phyloP scores from a whole-genome alignment of 371 early-diverging fungal species.

The Catenaria anguillulae region DNA sequence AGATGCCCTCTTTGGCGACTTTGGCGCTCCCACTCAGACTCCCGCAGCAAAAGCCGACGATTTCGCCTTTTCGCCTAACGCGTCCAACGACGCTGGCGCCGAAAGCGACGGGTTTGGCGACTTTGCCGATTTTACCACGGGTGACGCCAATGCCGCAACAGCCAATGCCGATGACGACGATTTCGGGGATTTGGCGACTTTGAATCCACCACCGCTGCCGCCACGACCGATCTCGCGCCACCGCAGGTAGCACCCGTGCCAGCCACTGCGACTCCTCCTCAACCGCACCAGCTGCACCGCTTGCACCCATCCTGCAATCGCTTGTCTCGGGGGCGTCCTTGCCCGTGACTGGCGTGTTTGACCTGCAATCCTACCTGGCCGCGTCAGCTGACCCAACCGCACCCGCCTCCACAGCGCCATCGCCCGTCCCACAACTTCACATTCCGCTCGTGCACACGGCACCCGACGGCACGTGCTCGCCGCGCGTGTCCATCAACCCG shows the following conservation, averaged over 20 bases:
- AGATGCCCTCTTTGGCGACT: background rate
- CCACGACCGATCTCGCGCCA: background rate
- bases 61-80: background rate
- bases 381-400: background rate
- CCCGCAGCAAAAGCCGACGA: background rate
- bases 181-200: conserved; percentile 26
- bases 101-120: background rate
- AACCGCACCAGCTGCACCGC: background rate
- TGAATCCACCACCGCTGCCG: conserved; percentile 10
- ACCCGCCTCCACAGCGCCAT: no score
- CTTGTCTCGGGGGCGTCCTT: background rate
- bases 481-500: conserved; percentile 1
- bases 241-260: no score
- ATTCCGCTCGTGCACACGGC: background rate
- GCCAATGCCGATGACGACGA: background rate
- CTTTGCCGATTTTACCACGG: background rate
- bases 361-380: background rate
- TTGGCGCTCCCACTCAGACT: background rate
- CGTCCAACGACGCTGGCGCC: background rate
- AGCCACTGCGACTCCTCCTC: no score
- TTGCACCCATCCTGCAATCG: background rate
- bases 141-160: no score
- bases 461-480: no score
- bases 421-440: no score
- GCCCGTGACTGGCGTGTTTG: background rate